Conservation (phyloP, 2,329 filamentous ascomycete genomes). For the Monilinia laxa region DNA sequence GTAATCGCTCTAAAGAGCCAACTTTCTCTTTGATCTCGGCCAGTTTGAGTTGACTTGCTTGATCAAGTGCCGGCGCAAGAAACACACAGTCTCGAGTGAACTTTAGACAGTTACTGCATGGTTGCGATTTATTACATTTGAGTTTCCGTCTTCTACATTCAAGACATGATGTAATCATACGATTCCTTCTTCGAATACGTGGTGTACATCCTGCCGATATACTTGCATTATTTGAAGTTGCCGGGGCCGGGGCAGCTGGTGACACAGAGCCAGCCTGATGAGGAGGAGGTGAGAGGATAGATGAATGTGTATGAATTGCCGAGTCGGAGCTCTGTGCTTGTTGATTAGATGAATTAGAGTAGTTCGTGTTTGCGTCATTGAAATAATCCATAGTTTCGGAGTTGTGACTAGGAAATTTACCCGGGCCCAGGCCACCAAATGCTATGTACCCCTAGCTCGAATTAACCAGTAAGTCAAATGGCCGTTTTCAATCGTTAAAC, state of each 20-base stretch:
- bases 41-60: conserved; percentile 66
- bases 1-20: conserved; percentile 65
- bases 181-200: conserved; percentile 51
- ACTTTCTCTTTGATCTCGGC: conserved; percentile 79
- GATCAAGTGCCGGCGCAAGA: conserved; percentile 52
- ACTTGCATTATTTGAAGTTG: conserved; percentile 18
- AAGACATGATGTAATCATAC: conserved; percentile 67
- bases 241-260: conserved; percentile 5
- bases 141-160: conserved; percentile 74
- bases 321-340: neutral
- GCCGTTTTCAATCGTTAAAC: neutral
- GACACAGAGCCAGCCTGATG: conserved; percentile 1
- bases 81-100: conserved; percentile 50
- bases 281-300: neutral
- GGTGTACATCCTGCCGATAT: conserved; percentile 25
- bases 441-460: neutral
- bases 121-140: conserved; percentile 72
- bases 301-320: neutral
- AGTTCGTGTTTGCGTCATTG: neutral
- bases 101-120: conserved; percentile 54
- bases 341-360: conserved; percentile 4
- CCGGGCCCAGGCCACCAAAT: neutral
- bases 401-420: neutral
- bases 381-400: conserved; percentile 10
- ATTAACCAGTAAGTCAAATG: neutral